Conservation (phyloP, 148 eudicot genomes). For the Fagopyrum tataricum region DNA sequence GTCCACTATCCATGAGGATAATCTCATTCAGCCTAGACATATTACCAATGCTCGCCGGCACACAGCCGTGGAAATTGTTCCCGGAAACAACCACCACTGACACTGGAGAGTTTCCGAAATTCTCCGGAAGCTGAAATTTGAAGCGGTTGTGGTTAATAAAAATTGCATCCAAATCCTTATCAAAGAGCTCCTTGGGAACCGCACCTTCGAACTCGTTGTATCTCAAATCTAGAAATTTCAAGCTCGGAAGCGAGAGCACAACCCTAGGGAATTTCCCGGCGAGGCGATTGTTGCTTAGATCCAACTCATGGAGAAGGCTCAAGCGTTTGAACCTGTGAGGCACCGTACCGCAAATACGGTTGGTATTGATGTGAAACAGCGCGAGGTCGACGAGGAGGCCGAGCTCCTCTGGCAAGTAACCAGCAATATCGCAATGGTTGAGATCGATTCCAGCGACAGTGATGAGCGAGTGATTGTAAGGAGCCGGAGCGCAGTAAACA, state of each 20-base stretch:
- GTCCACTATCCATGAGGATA: slow-evolving; percentile 59
- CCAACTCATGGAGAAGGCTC: slow-evolving; percentile 52
- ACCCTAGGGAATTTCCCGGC: slow-evolving; percentile 74
- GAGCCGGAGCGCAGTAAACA: slow-evolving; percentile 75
- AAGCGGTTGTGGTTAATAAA: slow-evolving; percentile 77
- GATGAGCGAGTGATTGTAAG: slow-evolving; percentile 16
- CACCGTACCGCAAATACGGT: slow-evolving; percentile 72
- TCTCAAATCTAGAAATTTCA: slow-evolving; percentile 64
- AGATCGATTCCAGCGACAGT: slow-evolving; percentile 83
- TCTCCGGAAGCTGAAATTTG: slow-evolving; percentile 57
- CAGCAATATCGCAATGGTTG: slow-evolving; percentile 86
- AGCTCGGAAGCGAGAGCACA: slow-evolving; percentile 38
- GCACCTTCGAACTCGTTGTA: slow-evolving; percentile 83
- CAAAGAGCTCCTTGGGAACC: slow-evolving; percentile 58
- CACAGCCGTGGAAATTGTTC: slow-evolving; percentile 70
- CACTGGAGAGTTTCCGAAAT: slow-evolving; percentile 88
- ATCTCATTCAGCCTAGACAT: slow-evolving; percentile 75
- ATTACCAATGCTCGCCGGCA: slow-evolving; percentile 75
- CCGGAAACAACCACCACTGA: slow-evolving; percentile 77
- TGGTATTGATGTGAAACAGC: slow-evolving; percentile 66
- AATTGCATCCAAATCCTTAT: slow-evolving; percentile 67
- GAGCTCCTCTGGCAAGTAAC: slow-evolving; percentile 76
- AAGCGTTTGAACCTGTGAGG: slow-evolving; percentile 51
- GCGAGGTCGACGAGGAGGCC: slow-evolving; percentile 65
- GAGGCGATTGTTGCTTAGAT: slow-evolving; percentile 80